Evolutionary conservation across 805 yeast genomes (phyloP), one percentile per base, ranked within the genome.

Genomic region (Saccharomyces cerevisiae): DNA sequence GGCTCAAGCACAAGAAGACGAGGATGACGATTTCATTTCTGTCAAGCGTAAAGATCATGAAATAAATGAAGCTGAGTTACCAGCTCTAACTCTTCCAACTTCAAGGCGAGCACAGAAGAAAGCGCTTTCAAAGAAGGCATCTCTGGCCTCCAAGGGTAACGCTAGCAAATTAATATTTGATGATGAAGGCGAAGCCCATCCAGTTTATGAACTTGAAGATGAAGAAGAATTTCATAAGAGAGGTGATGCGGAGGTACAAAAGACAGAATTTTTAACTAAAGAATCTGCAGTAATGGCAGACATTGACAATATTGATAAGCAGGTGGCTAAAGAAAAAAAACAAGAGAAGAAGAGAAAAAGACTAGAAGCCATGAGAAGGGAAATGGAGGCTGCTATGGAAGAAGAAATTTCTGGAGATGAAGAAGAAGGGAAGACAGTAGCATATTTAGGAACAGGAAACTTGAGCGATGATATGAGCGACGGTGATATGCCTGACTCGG

Each of bases 161-260:
- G 85, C 96, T 17, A 82, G 86, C 22, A 94, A 90, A 68, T 69
- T 92, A 61, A 77, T 80, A 53, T 94, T 92, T 66, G 99, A 94
- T 66, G 99, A 94, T 58, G 97, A 92, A 2, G 99, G 99, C 28
- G 78, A 76, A 4, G 85, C 98, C 0, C 98, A 92, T 70, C 87
- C 96, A 9, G 76, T 92, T 4, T 94, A 94, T 66, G 98, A 92
- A 71, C 76, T 94, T 56, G 90, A 89, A 67, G 88, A 86, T 61
- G 97, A 89, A 70, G 94, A 84, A 46, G 96, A 87, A 55, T 94
- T 94, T 79, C 79, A 70, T 58, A 81, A 79, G 57, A 76, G 74
- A 36, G 91, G 88, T 46, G 87, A 81, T 62, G 90, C 91, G 1
- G 74, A 73, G 51, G 71, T 67, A 9, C 95, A 89, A 72, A 86